phyloP scores from a whole-genome alignment of 371 early-diverging fungal genomes.

The Coemansia sp. region DNA sequence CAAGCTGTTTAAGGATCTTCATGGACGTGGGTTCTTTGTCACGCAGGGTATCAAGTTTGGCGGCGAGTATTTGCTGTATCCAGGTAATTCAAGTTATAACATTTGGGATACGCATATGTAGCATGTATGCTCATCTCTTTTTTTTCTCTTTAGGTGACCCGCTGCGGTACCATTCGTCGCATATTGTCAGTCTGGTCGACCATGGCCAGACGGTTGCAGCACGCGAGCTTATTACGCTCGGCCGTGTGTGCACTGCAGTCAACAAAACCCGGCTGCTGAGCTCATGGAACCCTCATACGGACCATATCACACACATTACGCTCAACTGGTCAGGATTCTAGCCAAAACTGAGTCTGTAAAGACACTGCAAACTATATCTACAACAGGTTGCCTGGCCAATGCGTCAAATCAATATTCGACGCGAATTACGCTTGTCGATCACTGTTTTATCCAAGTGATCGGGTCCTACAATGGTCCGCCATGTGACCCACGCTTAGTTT shows the following conservation, averaged over 20 bases:
- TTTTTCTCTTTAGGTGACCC: conserved; percentile 48
- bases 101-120: no score
- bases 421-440: no score
- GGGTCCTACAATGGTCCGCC: no score
- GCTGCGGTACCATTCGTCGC: conserved; percentile 54
- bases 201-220: conserved; percentile 20
- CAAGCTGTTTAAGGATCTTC: conserved; percentile 50
- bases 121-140: no score
- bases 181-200: conserved; percentile 43
- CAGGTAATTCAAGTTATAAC: conserved; percentile 32
- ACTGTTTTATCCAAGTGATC: no score
- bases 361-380: no score
- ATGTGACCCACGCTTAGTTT: not conserved
- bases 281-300: conserved; percentile 34
- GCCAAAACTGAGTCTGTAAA: not conserved
- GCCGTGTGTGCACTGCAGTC: conserved; percentile 53
- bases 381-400: no score
- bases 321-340: conserved; percentile 50
- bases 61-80: conserved; percentile 58
- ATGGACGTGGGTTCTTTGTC: conserved; percentile 52
- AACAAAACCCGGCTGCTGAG: conserved; percentile 53
- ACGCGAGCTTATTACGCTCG: conserved; percentile 47
- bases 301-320: conserved; percentile 27
- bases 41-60: conserved; percentile 57
- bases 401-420: no score